Evolutionary conservation across 1,284 basidiomycete species (phyloP).

Genomic region (Austroboletus olivaceoglutinosus): DNA sequence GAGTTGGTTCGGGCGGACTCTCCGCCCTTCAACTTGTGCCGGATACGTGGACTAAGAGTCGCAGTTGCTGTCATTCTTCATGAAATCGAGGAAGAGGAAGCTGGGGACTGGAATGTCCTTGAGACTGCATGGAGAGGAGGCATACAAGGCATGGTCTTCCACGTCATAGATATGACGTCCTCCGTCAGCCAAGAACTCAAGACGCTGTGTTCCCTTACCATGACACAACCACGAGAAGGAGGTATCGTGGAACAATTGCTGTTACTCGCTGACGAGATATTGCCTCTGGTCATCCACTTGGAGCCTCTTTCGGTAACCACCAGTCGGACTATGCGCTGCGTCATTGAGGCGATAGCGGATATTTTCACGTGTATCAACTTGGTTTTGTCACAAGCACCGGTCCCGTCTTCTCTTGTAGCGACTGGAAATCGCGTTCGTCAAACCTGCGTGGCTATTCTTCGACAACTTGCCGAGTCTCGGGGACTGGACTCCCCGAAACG

Average conservation of each 20-base stretch:
- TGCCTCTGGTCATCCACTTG: slow-evolving; percentile 51
- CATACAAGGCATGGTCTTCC: slow-evolving; percentile 52
- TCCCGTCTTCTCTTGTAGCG: slow-evolving; percentile 6
- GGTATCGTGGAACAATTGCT: slow-evolving; percentile 53
- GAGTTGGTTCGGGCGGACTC: slow-evolving; percentile 42
- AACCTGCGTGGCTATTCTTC: slow-evolving; percentile 50
- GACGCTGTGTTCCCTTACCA: slow-evolving; percentile 45
- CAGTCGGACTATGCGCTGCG: slow-evolving; percentile 44
- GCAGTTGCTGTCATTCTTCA: slow-evolving; percentile 55
- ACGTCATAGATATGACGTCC: slow-evolving; percentile 51
- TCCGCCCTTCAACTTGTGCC: slow-evolving; percentile 41
- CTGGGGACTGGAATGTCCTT: slow-evolving; percentile 53
- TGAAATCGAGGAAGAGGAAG: slow-evolving; percentile 47
- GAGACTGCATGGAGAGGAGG: slow-evolving; percentile 58
- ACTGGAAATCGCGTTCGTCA: slow-evolving; percentile 36
- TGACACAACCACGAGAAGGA: slow-evolving; percentile 37
- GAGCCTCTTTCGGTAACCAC: slow-evolving; percentile 47
- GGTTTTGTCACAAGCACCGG: slow-evolving; percentile 39
- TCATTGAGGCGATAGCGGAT: slow-evolving; percentile 48
- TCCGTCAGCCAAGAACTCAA: slow-evolving; percentile 52
- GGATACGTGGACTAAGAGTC: slow-evolving; percentile 58
- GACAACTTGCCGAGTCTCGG: slow-evolving; percentile 38
- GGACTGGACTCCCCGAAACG: slow-evolving; percentile 39
- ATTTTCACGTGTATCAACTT: slow-evolving; percentile 55
- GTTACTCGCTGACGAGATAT: slow-evolving; percentile 48